These are phyloP conservation scores for Grosmannia clavigera DNA, from an alignment of 2,329 filamentous ascomycete genomes.

Conservation along the genomic window DNA sequence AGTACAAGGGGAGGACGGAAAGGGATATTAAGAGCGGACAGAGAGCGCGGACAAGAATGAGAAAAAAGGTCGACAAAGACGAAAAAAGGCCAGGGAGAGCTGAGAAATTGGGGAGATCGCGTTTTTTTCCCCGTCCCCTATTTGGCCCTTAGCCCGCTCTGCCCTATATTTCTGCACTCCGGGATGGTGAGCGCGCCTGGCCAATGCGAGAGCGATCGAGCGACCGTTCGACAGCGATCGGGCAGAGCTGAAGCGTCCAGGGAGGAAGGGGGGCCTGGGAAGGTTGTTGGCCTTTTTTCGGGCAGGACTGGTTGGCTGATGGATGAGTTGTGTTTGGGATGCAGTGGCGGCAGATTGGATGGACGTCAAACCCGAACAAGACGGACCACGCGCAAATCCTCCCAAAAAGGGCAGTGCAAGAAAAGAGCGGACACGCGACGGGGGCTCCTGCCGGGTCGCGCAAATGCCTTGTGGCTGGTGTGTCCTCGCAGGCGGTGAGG, in stretches of 20 bases:
- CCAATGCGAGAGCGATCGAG: not conserved
- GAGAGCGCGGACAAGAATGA: not conserved
- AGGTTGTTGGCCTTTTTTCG: not conserved
- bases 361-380: not conserved
- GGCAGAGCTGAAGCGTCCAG: not conserved
- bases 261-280: not conserved
- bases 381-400: not conserved
- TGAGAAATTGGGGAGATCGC: not conserved
- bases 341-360: not conserved
- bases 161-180: not conserved
- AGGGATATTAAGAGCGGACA: not conserved
- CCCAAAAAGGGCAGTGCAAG: not conserved
- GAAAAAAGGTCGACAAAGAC: not conserved
- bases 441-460: not conserved
- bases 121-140: slow-evolving; percentile 1
- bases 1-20: slow-evolving; percentile 12
- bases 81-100: not conserved
- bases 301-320: slow-evolving; percentile 1
- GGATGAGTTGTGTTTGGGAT: not conserved
- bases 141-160: not conserved
- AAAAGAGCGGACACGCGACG: slow-evolving; percentile 1
- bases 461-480: not conserved
- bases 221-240: not conserved
- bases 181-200: not conserved
- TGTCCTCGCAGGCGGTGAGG: not conserved